phyloP scores from a whole-genome alignment of 2,329 filamentous ascomycete genomes.

The Lanzia echinophila region DNA sequence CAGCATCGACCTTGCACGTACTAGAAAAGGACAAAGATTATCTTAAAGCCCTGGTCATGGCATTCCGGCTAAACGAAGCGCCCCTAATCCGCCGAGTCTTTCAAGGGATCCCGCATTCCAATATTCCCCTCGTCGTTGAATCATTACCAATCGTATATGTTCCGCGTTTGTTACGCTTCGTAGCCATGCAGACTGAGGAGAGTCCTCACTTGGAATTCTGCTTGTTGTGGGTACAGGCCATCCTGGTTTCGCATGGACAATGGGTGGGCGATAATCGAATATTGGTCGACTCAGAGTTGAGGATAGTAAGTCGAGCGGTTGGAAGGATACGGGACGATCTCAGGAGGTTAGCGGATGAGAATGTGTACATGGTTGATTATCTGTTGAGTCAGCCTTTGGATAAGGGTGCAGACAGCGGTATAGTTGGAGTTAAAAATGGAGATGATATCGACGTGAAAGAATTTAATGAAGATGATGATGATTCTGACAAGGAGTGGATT shows the following conservation, averaged over 20 bases:
- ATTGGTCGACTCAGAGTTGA: constrained; percentile 75
- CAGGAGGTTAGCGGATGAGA: constrained; percentile 76
- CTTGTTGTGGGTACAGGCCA: constrained; percentile 81
- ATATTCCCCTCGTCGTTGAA: constrained; percentile 71
- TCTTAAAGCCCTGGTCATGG: constrained; percentile 91
- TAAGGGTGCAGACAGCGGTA: constrained; percentile 25
- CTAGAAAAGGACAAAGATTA: constrained; percentile 67
- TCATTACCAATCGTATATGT: constrained; percentile 82
- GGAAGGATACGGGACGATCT: constrained; percentile 76
- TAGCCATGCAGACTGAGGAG: constrained; percentile 80
- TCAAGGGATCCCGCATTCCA: constrained; percentile 67
- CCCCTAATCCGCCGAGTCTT: constrained; percentile 80
- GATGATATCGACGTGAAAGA: constrained; percentile 27
- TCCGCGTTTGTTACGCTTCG: constrained; percentile 74
- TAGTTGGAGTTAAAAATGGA: constrained; percentile 32
- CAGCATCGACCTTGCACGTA: constrained; percentile 68
- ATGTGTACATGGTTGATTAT: constrained; percentile 84
- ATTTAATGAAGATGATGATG: constrained; percentile 32
- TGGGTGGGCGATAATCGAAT: constrained; percentile 77
- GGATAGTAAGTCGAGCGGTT: constrained; percentile 75
- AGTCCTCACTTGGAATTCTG: constrained; percentile 94
- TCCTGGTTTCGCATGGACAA: constrained; percentile 74
- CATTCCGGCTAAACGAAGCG: constrained; percentile 87
- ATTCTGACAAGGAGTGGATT: constrained; percentile 43
- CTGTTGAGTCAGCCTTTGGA: constrained; percentile 49